phyloP scores from a whole-genome alignment of 2,329 filamentous ascomycete genomes.

The Colletotrichum incanum region DNA sequence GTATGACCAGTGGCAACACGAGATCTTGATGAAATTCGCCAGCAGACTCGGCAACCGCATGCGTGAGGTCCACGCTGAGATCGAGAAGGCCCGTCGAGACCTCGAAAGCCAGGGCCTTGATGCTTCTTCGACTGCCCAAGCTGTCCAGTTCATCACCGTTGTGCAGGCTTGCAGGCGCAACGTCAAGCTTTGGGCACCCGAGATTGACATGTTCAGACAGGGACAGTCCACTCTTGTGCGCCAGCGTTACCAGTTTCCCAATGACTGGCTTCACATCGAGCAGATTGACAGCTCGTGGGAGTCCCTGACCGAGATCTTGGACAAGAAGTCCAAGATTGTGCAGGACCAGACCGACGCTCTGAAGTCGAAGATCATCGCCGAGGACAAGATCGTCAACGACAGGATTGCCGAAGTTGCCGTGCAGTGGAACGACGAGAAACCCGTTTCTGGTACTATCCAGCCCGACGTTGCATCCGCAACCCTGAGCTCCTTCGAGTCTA shows the following conservation, averaged over 20 bases:
- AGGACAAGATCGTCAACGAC: constrained; percentile 91
- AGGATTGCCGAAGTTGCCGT: constrained; percentile 88
- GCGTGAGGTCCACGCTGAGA: constrained; percentile 91
- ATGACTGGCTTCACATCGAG: constrained; percentile 95
- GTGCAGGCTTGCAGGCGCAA: constrained; percentile 97
- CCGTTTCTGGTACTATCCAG: constrained; percentile 93
- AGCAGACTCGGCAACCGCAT: constrained; percentile 89
- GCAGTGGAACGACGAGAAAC: constrained; percentile 97
- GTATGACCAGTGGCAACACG: constrained; percentile 99
- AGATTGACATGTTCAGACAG: constrained; percentile 96
- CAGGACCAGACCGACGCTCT: constrained; percentile 96
- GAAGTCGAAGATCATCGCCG: constrained; percentile 92
- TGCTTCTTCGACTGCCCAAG: constrained; percentile 94
- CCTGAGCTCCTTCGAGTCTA: constrained; percentile 85
- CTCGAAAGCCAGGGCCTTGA: constrained; percentile 94
- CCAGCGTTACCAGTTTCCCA: constrained; percentile 93
- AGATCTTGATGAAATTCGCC: constrained; percentile 95
- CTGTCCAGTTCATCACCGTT: constrained; percentile 98
- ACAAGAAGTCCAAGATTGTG: constrained; percentile 94
- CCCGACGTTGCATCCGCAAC: constrained; percentile 90
- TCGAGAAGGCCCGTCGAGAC: constrained; percentile 90
- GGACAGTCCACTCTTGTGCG: constrained; percentile 93
- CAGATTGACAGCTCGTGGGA: constrained; percentile 98
- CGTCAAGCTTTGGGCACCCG: constrained; percentile 93
- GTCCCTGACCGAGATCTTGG: constrained; percentile 90